Conservation (phyloP, 768 basidiomycete genomes). For the Leccinum obscurum region DNA sequence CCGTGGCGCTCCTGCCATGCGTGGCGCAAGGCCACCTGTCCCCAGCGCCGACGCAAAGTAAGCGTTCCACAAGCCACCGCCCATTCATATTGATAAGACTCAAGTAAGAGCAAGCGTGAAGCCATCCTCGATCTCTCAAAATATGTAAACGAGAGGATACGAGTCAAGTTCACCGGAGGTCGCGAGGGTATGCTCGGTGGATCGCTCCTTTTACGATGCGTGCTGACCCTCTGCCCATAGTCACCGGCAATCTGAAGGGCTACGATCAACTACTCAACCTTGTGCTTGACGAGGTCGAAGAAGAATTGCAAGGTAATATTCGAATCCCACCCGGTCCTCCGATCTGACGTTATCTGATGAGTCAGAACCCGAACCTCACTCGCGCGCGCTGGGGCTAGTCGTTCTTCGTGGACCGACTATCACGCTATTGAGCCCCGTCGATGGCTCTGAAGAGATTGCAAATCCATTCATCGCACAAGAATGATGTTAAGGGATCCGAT, state of each 20-base stretch:
- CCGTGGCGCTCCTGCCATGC: slow-evolving; percentile 38
- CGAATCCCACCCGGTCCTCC: slow-evolving; percentile 10
- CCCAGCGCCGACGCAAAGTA: slow-evolving; percentile 28
- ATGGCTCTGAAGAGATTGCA: slow-evolving; percentile 92
- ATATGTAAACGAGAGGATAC: slow-evolving; percentile 88
- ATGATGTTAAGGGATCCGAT: slow-evolving; percentile 21
- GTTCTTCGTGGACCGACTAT: slow-evolving; percentile 95
- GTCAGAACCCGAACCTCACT: slow-evolving; percentile 63
- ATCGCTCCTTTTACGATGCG: background rate
- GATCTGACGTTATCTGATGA: slow-evolving; percentile 8
- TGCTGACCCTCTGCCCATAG: slow-evolving; percentile 41
- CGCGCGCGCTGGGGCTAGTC: slow-evolving; percentile 74
- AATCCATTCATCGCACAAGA: slow-evolving; percentile 84
- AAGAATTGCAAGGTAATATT: slow-evolving; percentile 65
- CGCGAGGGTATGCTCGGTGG: slow-evolving; percentile 67
- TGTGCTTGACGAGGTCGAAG: slow-evolving; percentile 93
- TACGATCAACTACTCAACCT: slow-evolving; percentile 96
- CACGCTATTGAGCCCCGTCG: slow-evolving; percentile 90
- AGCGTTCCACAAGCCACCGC: slow-evolving; percentile 10
- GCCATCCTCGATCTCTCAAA: slow-evolving; percentile 95
- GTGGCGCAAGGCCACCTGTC: slow-evolving; percentile 21
- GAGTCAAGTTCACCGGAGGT: slow-evolving; percentile 98
- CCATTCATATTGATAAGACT: slow-evolving; percentile 31
- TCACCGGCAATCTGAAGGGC: slow-evolving; percentile 91
- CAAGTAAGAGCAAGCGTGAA: slow-evolving; percentile 64